These are phyloP conservation scores for Solanum acaule DNA, from an alignment of 257 asterid genomes.

Conservation along the genomic window DNA sequence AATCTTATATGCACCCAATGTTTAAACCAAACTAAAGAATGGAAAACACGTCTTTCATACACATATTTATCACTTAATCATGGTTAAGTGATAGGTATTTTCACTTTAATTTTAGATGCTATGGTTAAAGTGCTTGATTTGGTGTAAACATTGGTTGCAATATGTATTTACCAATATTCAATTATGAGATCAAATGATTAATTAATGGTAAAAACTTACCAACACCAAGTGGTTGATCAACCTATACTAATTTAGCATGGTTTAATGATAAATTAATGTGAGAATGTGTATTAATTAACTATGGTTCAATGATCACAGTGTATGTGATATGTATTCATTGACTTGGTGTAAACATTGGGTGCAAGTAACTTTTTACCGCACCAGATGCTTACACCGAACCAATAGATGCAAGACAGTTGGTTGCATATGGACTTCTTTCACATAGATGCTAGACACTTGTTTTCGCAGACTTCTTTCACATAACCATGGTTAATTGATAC, in stretches of 20 bases:
- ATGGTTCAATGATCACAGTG: neutral
- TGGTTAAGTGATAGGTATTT: neutral
- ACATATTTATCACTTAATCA: neutral
- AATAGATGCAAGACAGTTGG: neutral
- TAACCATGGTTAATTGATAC: neutral
- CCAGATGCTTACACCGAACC: neutral
- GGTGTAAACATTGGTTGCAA: neutral
- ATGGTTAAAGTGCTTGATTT: neutral
- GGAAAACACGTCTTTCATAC: neutral
- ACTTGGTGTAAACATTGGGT: neutral
- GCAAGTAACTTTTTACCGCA: neutral
- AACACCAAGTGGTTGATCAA: neutral
- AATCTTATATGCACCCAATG: neutral
- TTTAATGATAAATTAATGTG: neutral
- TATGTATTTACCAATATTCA: neutral
- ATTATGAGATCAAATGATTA: neutral
- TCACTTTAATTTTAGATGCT: neutral
- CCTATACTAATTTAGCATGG: neutral
- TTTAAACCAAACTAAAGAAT: neutral
- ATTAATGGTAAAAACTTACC: neutral
- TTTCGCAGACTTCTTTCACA: neutral
- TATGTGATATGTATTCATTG: neutral
- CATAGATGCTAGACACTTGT: neutral
- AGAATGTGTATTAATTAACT: neutral
- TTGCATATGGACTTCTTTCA: neutral